Base-by-base conservation (phyloP, 2,329 filamentous ascomycete genomes). In the Xylariaceae sp. region DNA sequence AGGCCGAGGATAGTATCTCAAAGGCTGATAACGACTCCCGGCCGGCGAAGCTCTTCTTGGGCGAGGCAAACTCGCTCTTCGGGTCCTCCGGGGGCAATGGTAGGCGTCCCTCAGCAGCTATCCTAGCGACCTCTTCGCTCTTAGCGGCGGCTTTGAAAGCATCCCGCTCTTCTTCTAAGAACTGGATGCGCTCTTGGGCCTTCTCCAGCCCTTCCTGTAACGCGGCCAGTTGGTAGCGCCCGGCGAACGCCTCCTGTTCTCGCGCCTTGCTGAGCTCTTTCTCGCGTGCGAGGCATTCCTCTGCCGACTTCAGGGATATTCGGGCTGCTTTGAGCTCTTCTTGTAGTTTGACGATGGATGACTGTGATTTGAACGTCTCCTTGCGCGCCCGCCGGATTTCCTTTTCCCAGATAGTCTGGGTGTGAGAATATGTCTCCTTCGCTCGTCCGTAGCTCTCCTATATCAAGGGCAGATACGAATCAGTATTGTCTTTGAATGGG, bases 361-460 rank as follows among this genome's bases (percentile, higher is more conserved):
- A 88, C 61, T 88, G 85, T n/a, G 81, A 80, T 66, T 88, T 89
- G 76, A 88, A 89, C 2, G 83, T 84, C 62, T 89, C 87, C 63
- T 89, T 89, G 47, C 85, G 77, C 9, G 81, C 79, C 52, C 83
- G 78, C 51, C 86, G 80, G 41, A 88, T 84, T 68, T 89, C 86
- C 67, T 89, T 89, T 63, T 89, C 86, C 80, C 86, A 89, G 9
- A 87, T 70, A 18, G 81, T 73, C 68, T 86, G 81, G 9, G 83
- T 84, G 65, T 86, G 83, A 37, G 80, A 78, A 61, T 86, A 79
- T 36, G 83, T 86, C 64, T 87, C 86, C 68, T 89, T 89, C 48
- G 82, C 80, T 56, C 83, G 83, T 29, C 82, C 80, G 63, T 86
- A 86, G 66, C 85, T 86, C 63, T 88, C 86, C 86, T 89, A 13